These are phyloP conservation scores for Jamesozyma spencerorum DNA, from an alignment of 805 yeast species.

Conservation along the genomic window DNA sequence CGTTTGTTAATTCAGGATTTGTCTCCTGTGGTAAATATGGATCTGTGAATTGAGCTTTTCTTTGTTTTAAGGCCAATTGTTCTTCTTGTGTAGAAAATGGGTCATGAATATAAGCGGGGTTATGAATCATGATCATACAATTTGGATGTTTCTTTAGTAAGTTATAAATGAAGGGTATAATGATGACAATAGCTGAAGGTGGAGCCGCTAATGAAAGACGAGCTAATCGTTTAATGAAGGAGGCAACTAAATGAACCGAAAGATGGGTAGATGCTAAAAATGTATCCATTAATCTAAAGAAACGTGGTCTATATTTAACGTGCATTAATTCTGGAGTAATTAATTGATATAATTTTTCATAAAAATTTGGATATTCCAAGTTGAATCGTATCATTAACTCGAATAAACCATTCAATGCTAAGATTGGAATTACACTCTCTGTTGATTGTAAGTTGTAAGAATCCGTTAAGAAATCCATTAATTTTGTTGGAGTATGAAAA, in stretches of 20 bases:
- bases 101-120: slow-evolving; percentile 24
- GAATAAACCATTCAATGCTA: slow-evolving; percentile 82
- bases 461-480: slow-evolving; percentile 92
- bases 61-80: slow-evolving; percentile 17
- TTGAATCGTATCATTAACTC: slow-evolving; percentile 73
- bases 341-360: slow-evolving; percentile 68
- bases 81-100: slow-evolving; percentile 22
- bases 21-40: slow-evolving; percentile 54
- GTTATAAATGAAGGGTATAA: slow-evolving; percentile 87
- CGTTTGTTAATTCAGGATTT: slow-evolving; percentile 73
- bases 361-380: slow-evolving; percentile 88
- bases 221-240: slow-evolving; percentile 77
- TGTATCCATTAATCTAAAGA: slow-evolving; percentile 75
- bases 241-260: slow-evolving; percentile 74
- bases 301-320: slow-evolving; percentile 74
- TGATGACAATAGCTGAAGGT: slow-evolving; percentile 79
- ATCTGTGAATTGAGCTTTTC: slow-evolving; percentile 38
- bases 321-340: slow-evolving; percentile 69
- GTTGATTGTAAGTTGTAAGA: slow-evolving; percentile 45
- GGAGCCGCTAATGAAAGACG: slow-evolving; percentile 68
- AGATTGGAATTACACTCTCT: slow-evolving; percentile 46
- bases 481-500: slow-evolving; percentile 64
- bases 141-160: slow-evolving; percentile 85
- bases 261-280: slow-evolving; percentile 83
- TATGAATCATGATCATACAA: slow-evolving; percentile 82